These are phyloP conservation scores for Botrytis porri DNA, from an alignment of 2,329 filamentous ascomycete species.

Conservation along the genomic window DNA sequence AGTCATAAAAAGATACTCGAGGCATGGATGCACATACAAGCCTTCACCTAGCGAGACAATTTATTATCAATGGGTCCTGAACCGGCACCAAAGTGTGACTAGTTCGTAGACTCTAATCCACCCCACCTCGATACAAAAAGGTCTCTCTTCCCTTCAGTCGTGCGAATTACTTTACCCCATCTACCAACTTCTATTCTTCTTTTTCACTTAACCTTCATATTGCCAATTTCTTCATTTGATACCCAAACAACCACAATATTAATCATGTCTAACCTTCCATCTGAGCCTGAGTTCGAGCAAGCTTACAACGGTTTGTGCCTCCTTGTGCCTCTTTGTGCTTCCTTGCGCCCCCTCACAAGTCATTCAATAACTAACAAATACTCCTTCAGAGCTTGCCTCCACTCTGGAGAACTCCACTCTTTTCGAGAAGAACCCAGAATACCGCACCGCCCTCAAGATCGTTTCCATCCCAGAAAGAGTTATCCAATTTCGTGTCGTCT, in stretches of 20 bases:
- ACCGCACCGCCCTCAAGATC: conserved; percentile 84
- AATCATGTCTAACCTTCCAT: conserved; percentile 75
- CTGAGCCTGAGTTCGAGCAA: conserved; percentile 97
- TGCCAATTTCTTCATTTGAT: neutral
- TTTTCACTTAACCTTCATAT: neutral
- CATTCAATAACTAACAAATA: conserved; percentile 10
- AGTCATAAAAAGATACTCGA: neutral
- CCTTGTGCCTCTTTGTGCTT: conserved; percentile 41
- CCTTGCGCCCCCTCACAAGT: neutral
- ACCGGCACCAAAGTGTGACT: conserved; percentile 10
- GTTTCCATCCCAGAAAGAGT: conserved; percentile 89
- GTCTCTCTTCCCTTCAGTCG: neutral
- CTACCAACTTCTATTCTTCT: neutral
- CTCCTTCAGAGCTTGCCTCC: conserved; percentile 74
- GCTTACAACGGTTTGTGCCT: conserved; percentile 74
- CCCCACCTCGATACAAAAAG: conserved; percentile 19
- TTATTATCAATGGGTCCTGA: neutral
- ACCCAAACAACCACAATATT: conserved; percentile 10
- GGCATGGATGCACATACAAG: neutral
- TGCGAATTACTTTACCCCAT: neutral
- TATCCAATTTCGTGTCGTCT: conserved; percentile 95
- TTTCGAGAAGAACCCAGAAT: conserved; percentile 92
- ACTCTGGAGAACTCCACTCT: conserved; percentile 92
- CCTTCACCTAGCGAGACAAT: neutral
- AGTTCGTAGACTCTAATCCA: neutral